These are phyloP conservation scores for Trametes elegans DNA, from an alignment of 768 basidiomycete genomes.

Conservation along the genomic window DNA sequence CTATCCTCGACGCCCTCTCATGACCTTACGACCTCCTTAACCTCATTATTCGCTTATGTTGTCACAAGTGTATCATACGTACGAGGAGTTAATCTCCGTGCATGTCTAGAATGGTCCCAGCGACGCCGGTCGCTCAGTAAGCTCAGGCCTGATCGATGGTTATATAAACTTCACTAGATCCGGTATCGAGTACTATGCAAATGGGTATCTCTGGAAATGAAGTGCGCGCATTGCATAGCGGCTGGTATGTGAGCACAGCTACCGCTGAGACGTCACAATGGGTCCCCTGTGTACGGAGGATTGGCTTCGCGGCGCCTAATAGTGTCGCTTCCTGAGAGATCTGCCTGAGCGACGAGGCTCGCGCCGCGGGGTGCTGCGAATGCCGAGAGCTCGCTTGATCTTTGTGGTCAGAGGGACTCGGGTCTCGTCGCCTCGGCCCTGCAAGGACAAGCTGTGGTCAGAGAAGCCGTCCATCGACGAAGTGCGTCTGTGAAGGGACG, in stretches of 20 bases:
- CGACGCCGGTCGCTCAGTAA: too few relatives aligned
- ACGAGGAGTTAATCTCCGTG: too few relatives aligned
- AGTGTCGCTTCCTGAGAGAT: neutral
- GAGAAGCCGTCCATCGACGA: neutral
- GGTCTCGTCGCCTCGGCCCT: conserved; percentile 42
- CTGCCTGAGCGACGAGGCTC: neutral
- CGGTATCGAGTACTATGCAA: too few relatives aligned
- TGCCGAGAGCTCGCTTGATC: conserved; percentile 51
- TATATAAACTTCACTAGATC: too few relatives aligned
- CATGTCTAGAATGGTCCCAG: too few relatives aligned
- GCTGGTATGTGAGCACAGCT: too few relatives aligned
- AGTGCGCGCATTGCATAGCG: too few relatives aligned
- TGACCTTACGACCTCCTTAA: neutral
- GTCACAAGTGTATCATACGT: neutral
- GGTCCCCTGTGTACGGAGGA: too few relatives aligned
- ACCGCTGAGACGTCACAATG: too few relatives aligned
- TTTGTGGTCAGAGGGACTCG: conserved; percentile 52
- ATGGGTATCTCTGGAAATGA: too few relatives aligned
- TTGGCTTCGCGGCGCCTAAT: neutral
- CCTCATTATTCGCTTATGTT: neutral
- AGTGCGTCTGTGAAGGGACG: conserved; percentile 17
- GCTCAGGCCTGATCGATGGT: too few relatives aligned
- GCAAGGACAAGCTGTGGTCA: neutral
- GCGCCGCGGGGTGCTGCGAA: conserved; percentile 43
- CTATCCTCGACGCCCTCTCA: neutral